These are phyloP conservation scores for Geranium brycei DNA, from an alignment of 345 rosid species.

Conservation along the genomic window DNA sequence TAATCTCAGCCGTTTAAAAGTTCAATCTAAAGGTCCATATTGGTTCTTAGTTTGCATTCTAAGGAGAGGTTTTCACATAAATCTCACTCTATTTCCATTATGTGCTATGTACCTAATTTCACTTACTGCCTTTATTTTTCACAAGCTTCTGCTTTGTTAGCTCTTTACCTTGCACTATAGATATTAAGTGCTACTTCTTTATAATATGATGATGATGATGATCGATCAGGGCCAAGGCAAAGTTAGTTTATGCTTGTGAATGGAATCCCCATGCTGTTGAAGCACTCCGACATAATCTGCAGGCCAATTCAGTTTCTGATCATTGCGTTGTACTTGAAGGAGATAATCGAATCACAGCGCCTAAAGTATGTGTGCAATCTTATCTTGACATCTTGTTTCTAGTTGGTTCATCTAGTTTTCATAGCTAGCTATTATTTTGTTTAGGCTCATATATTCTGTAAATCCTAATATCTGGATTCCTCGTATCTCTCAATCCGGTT, in stretches of 20 bases:
- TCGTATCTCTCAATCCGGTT: background rate
- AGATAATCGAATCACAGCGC: constrained; percentile 61
- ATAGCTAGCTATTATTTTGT: no score
- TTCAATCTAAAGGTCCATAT: no score
- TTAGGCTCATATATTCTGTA: background rate
- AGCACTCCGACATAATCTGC: constrained; percentile 61
- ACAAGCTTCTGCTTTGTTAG: background rate
- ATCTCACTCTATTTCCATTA: no score
- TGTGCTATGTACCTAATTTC: no score
- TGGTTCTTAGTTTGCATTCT: no score
- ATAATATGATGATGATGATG: background rate
- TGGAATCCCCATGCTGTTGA: constrained; percentile 87
- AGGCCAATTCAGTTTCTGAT: constrained; percentile 59
- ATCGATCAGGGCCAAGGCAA: constrained; percentile 69
- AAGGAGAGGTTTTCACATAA: no score
- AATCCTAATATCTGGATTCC: background rate
- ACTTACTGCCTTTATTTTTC: no score
- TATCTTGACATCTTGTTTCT: background rate
- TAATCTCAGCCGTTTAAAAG: no score
- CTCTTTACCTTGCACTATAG: background rate
- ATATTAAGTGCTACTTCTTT: no score
- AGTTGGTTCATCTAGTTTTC: background rate
- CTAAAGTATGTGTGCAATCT: constrained; percentile 35
- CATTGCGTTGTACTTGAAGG: constrained; percentile 77
- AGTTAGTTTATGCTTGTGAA: constrained; percentile 79